Conservation (phyloP, 306 rosid species). For the Styphnolobium japonicum region DNA sequence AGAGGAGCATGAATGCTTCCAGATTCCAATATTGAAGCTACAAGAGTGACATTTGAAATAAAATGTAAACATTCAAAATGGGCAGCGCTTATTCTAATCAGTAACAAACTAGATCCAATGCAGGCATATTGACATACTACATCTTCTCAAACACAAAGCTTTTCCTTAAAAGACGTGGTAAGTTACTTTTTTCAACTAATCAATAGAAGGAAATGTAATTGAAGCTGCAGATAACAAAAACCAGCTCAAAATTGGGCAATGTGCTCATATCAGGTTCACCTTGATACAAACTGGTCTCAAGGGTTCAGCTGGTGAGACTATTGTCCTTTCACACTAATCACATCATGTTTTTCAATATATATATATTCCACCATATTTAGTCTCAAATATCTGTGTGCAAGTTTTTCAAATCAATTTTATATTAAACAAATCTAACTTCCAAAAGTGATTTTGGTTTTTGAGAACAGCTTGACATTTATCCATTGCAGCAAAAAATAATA, state of each 20-base stretch:
- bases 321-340: conserved; percentile 15
- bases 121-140: conserved; percentile 11
- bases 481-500: neutral
- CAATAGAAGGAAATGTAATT: conserved; percentile 6
- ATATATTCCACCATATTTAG: neutral
- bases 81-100: neutral
- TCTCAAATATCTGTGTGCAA: neutral
- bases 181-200: neutral
- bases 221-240: conserved; percentile 10
- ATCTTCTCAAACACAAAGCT: neutral
- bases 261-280: neutral
- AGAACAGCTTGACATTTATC: conserved; percentile 1
- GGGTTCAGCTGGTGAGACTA: conserved; percentile 3
- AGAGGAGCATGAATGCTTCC: conserved; percentile 25
- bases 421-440: neutral
- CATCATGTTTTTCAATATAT: neutral
- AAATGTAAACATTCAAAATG: conserved; percentile 19
- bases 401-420: neutral
- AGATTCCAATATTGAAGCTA: conserved; percentile 48
- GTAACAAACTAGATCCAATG: neutral
- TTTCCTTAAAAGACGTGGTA: neutral
- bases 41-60: conserved; percentile 23
- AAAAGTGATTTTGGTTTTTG: neutral
- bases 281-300: conserved; percentile 11
- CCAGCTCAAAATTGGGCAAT: neutral